Conservation (phyloP, 164 flowering plant genomes). For the Chimonanthus salicifolius region DNA sequence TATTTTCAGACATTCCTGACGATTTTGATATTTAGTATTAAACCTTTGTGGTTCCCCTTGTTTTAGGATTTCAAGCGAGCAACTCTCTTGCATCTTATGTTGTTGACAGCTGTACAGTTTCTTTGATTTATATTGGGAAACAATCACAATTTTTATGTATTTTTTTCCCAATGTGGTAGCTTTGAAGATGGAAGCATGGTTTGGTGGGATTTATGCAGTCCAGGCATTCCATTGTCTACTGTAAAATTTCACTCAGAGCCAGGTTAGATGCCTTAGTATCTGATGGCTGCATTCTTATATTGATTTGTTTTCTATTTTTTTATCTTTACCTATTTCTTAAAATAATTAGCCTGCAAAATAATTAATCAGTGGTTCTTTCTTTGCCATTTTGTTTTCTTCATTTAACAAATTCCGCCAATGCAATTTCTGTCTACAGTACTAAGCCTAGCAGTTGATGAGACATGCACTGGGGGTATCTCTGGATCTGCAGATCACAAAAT, state of each 20-base stretch:
- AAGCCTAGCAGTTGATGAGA: slow-evolving; percentile 52
- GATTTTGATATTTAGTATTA: background rate
- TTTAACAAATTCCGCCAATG: background rate
- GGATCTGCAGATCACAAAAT: slow-evolving; percentile 85
- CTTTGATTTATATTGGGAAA: background rate
- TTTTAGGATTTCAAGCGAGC: background rate
- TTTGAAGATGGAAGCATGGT: slow-evolving; percentile 90
- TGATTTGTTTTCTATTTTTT: too few species aligned
- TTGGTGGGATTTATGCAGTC: slow-evolving; percentile 89
- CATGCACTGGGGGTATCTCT: slow-evolving; percentile 70
- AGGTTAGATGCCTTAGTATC: slow-evolving; percentile 31
- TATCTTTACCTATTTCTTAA: background rate
- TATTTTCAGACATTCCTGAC: too few species aligned
- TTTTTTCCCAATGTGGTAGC: slow-evolving; percentile 26
- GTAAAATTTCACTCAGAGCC: slow-evolving; percentile 85
- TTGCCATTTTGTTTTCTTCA: background rate
- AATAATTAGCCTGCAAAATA: background rate
- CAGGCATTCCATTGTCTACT: slow-evolving; percentile 52
- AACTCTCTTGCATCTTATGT: background rate
- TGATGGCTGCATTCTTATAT: background rate
- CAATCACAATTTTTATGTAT: background rate
- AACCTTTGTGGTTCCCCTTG: background rate
- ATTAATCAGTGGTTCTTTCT: background rate
- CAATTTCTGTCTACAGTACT: slow-evolving; percentile 41
- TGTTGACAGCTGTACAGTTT: background rate